Evolutionary conservation across 257 asterid genomes (phyloP).

Genomic region (Paraleonurus japonicus): DNA sequence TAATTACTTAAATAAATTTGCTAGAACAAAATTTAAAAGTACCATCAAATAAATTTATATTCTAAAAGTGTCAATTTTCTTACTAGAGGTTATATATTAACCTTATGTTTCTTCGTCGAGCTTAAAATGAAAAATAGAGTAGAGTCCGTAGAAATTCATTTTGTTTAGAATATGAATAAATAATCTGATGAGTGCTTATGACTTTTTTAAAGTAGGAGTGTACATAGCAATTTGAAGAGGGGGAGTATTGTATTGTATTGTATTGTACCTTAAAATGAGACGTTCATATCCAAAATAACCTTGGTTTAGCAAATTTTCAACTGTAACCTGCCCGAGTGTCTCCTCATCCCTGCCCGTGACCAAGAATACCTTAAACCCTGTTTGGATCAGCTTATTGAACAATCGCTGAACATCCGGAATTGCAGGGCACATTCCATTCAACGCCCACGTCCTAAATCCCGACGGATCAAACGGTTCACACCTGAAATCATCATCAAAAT

Average conservation of each 20-base stretch:
- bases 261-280: conserved; percentile 56
- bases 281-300: conserved; percentile 54
- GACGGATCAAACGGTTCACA: conserved; percentile 59
- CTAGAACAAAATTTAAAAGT: too few relatives aligned
- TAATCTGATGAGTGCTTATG: too few relatives aligned
- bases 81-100: too few relatives aligned
- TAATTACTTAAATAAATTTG: too few relatives aligned
- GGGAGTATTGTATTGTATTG: too few relatives aligned
- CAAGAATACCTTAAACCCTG: conserved; percentile 54
- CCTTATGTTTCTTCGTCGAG: too few relatives aligned
- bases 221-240: not conserved
- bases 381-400: conserved; percentile 40
- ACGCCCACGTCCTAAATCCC: conserved; percentile 62
- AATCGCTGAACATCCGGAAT: conserved; percentile 46
- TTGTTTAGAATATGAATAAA: too few relatives aligned
- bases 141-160: too few relatives aligned
- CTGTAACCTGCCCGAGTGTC: conserved; percentile 47
- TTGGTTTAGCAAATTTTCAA: conserved; percentile 37
- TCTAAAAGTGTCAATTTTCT: too few relatives aligned
- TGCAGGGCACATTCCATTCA: conserved; percentile 39
- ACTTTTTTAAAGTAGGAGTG: too few relatives aligned
- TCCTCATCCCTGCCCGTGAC: conserved; percentile 60
- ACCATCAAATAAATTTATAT: not conserved
- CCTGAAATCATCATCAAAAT: conserved; percentile 23
- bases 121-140: not conserved